Conservation (phyloP, 2,329 filamentous ascomycete species). For the Stylonectria norvegica region DNA sequence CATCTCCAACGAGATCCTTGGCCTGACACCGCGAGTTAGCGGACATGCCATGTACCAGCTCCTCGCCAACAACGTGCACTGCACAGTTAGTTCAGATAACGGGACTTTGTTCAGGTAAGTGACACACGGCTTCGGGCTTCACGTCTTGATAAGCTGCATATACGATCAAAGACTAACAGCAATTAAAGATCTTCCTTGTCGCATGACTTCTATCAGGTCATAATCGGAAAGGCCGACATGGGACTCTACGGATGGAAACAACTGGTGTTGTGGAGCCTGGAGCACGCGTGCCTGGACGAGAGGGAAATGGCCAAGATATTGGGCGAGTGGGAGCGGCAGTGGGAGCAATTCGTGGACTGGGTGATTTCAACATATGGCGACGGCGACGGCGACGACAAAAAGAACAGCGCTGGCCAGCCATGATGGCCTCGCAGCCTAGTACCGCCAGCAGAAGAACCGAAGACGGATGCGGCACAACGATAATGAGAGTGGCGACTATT, state of each 20-base stretch:
- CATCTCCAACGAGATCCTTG: constrained; percentile 73
- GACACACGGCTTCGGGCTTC: neutral
- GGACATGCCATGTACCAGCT: constrained; percentile 67
- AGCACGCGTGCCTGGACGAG: constrained; percentile 53
- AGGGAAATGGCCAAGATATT: constrained; percentile 38
- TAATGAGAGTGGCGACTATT: no score
- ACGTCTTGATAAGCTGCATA: neutral
- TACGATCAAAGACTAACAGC: constrained; percentile 3
- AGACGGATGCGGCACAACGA: no score
- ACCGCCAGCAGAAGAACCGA: no score
- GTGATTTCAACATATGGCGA: constrained; percentile 43
- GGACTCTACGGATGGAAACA: constrained; percentile 69
- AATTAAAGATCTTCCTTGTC: constrained; percentile 60
- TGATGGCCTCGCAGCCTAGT: no score
- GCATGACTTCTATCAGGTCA: constrained; percentile 74
- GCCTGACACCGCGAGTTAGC: constrained; percentile 61
- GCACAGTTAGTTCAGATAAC: constrained; percentile 72
- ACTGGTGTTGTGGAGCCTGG: constrained; percentile 59
- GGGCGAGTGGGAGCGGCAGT: constrained; percentile 50
- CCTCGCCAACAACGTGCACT: constrained; percentile 69
- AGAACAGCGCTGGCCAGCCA: no score
- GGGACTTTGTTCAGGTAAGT: constrained; percentile 66
- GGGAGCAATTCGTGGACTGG: constrained; percentile 56
- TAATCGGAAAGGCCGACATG: constrained; percentile 66
- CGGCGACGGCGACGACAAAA: neutral